These are phyloP conservation scores for Ganoderma sinense DNA, from an alignment of 1,284 basidiomycete species.

Conservation along the genomic window DNA sequence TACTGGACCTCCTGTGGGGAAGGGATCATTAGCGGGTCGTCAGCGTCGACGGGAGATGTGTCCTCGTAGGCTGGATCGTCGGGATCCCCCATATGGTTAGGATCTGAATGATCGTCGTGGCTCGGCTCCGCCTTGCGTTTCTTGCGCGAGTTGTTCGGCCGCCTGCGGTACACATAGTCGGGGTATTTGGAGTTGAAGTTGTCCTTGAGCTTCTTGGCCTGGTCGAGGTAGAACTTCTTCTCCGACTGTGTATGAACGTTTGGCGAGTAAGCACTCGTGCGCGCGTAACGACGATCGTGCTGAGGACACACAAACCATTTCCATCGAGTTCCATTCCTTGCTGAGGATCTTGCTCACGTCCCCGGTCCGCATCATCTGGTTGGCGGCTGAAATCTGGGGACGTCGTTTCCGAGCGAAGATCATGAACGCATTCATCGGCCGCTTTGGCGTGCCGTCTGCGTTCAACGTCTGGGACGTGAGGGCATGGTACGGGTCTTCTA, in stretches of 20 bases:
- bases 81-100: conserved; percentile 42
- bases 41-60: conserved; percentile 38
- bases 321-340: conserved; percentile 83
- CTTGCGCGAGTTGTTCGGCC: conserved; percentile 84
- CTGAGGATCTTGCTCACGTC: conserved; percentile 86
- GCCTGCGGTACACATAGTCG: conserved; percentile 84
- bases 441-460: conserved; percentile 83
- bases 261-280: conserved; percentile 6
- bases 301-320: conserved; percentile 53
- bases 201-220: conserved; percentile 84
- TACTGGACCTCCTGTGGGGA: conserved; percentile 32
- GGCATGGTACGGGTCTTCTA: conserved; percentile 58
- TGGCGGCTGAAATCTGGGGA: conserved; percentile 81
- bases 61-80: conserved; percentile 48
- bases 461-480: conserved; percentile 81
- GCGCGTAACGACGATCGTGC: background rate
- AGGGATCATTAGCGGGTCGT: conserved; percentile 34
- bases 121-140: conserved; percentile 62
- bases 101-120: conserved; percentile 39
- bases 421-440: conserved; percentile 92
- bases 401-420: conserved; percentile 84
- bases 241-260: conserved; percentile 57
- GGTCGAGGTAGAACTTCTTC: conserved; percentile 86
- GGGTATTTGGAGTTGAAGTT: conserved; percentile 86
- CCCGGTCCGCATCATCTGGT: conserved; percentile 85